A percentile compares a stretch with the other conserved stretches of the same genome.
Conservation (phyloP, 1,139 yeast species). For the Sugiyamaella japonica region DNA sequence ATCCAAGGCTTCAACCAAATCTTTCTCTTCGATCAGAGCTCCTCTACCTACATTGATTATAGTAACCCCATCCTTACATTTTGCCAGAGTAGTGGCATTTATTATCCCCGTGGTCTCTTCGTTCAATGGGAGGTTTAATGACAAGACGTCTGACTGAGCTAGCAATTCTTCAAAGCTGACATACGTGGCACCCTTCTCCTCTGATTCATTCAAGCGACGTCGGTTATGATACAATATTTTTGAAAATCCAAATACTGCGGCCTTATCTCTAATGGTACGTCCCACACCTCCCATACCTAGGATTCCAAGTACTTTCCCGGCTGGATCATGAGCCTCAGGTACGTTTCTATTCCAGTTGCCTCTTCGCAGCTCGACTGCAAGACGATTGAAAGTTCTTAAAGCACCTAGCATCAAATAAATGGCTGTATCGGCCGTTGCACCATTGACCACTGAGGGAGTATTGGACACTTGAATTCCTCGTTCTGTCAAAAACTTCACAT, state of each 20-base stretch:
- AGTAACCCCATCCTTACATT: constrained; percentile 68
- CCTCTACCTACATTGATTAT: constrained; percentile 71
- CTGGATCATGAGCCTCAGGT: constrained; percentile 53
- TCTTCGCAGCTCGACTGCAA: constrained; percentile 42
- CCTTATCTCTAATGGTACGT: constrained; percentile 64
- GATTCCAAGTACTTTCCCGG: constrained; percentile 65
- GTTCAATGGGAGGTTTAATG: constrained; percentile 65
- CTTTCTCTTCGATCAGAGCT: constrained; percentile 66
- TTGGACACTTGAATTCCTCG: constrained; percentile 61
- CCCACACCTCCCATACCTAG: constrained; percentile 86
- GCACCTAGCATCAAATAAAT: constrained; percentile 59
- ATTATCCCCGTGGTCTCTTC: constrained; percentile 53
- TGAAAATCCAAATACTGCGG: constrained; percentile 62
- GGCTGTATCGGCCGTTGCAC: constrained; percentile 75
- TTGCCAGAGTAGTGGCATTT: constrained; percentile 51
- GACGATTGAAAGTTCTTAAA: constrained; percentile 56
- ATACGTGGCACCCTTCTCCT: constrained; percentile 54
- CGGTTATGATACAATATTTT: constrained; percentile 68
- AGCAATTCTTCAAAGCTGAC: constrained; percentile 58
- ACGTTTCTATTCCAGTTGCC: constrained; percentile 40
- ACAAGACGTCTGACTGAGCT: constrained; percentile 56
- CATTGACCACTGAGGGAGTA: constrained; percentile 67
- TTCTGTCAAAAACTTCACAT: constrained; percentile 51
- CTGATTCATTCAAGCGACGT: constrained; percentile 50
- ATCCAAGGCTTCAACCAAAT: constrained; percentile 60